Evolutionary conservation across 2,329 filamentous ascomycete species (phyloP).

Genomic region (Aspergillus sp.): DNA sequence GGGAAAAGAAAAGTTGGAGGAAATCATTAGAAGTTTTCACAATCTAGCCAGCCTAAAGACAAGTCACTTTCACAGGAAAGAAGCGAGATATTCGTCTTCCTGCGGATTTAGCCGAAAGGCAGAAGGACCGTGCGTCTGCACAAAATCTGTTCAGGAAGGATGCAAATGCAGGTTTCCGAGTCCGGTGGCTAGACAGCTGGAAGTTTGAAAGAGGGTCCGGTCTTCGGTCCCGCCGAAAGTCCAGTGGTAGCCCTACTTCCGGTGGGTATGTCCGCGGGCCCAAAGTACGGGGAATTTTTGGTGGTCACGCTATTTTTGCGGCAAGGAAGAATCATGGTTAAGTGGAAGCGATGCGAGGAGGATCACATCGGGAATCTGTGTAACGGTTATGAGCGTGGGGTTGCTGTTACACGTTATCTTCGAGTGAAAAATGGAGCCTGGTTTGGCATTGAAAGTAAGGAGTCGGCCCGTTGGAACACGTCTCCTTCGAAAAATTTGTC

Average conservation of each 20-base stretch:
- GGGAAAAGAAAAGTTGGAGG: background rate
- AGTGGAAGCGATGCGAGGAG: background rate
- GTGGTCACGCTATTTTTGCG: background rate
- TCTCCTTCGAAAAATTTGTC: slow-evolving; percentile 51
- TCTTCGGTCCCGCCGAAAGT: slow-evolving; percentile 4
- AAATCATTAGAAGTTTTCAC: background rate
- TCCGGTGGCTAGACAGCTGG: background rate
- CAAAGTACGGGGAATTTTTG: background rate
- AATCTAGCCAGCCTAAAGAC: background rate
- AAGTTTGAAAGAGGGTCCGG: background rate
- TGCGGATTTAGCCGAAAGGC: background rate
- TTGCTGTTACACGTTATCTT: slow-evolving; percentile 37
- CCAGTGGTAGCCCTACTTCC: background rate
- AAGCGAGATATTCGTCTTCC: background rate
- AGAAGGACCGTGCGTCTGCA: slow-evolving; percentile 1
- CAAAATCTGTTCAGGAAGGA: background rate
- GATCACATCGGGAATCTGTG: slow-evolving; percentile 14
- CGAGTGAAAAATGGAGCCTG: slow-evolving; percentile 44
- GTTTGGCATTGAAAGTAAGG: slow-evolving; percentile 45
- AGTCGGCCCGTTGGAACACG: slow-evolving; percentile 51
- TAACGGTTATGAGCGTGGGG: slow-evolving; percentile 34
- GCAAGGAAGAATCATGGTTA: background rate
- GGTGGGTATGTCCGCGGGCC: background rate
- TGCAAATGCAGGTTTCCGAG: slow-evolving; percentile 3
- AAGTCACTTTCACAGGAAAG: background rate